Percentiles rank a stretch among this genome's conserved stretches.
phyloP scores from a whole-genome alignment of 1,139 yeast genomes.

The Arxiozyma telluris region DNA sequence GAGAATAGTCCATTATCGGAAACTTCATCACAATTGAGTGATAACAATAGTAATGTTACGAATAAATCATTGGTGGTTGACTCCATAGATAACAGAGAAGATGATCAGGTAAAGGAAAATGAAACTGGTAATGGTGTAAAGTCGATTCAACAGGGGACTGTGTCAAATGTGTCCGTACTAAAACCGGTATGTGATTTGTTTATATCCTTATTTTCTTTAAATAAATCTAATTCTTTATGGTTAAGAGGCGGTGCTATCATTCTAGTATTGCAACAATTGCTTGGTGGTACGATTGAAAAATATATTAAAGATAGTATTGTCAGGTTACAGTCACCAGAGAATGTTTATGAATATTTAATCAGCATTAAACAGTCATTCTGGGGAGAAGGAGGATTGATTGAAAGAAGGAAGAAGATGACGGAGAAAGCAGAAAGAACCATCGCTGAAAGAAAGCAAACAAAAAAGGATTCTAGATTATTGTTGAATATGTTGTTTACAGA shows the following conservation, averaged over 20 bases:
- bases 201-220: constrained; percentile 59
- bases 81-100: background rate
- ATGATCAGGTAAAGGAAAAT: background rate
- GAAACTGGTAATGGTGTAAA: background rate
- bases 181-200: constrained; percentile 77
- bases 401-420: constrained; percentile 23
- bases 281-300: constrained; percentile 83
- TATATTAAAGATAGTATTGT: constrained; percentile 47
- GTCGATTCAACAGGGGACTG: background rate
- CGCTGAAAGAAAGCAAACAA: constrained; percentile 45
- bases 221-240: constrained; percentile 58
- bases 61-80: background rate
- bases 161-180: constrained; percentile 42
- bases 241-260: constrained; percentile 76
- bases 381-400: constrained; percentile 34
- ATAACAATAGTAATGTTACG: background rate
- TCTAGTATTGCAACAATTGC: constrained; percentile 70
- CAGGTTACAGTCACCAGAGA: constrained; percentile 41
- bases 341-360: constrained; percentile 39
- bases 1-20: background rate
- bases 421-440: constrained; percentile 32
- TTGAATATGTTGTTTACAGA: constrained; percentile 53
- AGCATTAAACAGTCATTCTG: constrained; percentile 45
- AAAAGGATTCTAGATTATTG: constrained; percentile 51
- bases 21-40: constrained; percentile 1